Evolutionary conservation across 148 eudicot genomes (phyloP), one percentile per base, ranked within the genome.

Genomic region (Limonium bicolor): DNA sequence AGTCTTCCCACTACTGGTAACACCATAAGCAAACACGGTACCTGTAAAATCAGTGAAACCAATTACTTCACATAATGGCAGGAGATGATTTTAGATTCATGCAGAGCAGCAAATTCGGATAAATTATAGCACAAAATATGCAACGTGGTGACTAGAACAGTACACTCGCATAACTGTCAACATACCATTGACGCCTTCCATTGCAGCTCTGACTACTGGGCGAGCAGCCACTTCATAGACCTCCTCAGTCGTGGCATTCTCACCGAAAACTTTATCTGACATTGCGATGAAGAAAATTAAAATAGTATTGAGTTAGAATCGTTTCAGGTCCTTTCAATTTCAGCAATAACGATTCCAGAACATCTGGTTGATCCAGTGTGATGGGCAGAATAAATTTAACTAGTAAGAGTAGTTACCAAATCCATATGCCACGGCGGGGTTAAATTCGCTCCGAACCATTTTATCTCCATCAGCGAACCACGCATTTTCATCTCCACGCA

Each of bases 381-480:
- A n/a, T n/a, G n/a, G n/a, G n/a, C n/a, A n/a, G n/a, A n/a, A n/a
- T n/a, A n/a, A n/a, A n/a, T n/a, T n/a, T n/a, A n/a, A n/a, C n/a
- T n/a, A n/a, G n/a, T n/a, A n/a, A n/a, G n/a, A n/a, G 20, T 38
- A 38, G 20, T 21, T 54, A 84, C 99, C 95, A 48, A 80, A 90
- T 26, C 80, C 99, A 63, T 90, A 90, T 42, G 87, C 76, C 11
- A 84, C 76, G 11, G 77, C 79, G 0, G 72, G 82, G 77, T 76
- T 90, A 41, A 68, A 80, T 74, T 90, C 95, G 62, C 77, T 72
- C 1, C 97, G 80, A 43, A 84, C 95, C 32, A 63, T 53, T 58
- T 72, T 84, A 61, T 84, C 95, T 0, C 93, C 97, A 49, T 90
- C 97, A 0, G 97, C 70, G 55, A 80, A 80, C 97, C 97, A 90